Evolutionary conservation across 495 filamentous ascomycete genomes (phyloP).

Genomic region (Friedmanniomyces simplex): DNA sequence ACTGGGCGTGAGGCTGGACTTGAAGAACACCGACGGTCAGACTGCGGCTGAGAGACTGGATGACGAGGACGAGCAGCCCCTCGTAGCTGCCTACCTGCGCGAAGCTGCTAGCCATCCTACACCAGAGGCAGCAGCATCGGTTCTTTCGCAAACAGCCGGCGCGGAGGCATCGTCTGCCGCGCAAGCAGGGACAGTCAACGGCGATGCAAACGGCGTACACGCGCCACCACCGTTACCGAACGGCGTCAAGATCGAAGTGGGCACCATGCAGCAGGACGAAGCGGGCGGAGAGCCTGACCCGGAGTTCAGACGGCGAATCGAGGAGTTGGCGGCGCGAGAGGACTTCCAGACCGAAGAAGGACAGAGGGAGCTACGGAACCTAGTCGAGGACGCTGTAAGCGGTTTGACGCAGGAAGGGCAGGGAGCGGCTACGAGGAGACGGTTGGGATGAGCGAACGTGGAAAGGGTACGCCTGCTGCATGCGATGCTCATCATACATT

Average conservation of each 20-base stretch:
- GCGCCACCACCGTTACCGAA: conserved; percentile 31
- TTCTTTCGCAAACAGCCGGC: not conserved
- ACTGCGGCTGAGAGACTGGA: conserved; percentile 36
- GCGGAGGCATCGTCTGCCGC: not conserved
- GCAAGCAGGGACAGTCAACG: not conserved
- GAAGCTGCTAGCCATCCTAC: not conserved
- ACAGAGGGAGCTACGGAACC: conserved; percentile 30
- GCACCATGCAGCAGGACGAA: conserved; percentile 27
- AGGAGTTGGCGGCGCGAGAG: conserved; percentile 34
- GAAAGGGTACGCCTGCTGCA: not conserved
- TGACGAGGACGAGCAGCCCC: conserved; percentile 34
- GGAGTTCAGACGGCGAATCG: conserved; percentile 35
- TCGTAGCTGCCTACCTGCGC: conserved; percentile 24
- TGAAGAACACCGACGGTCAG: conserved; percentile 28
- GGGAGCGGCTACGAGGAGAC: not conserved
- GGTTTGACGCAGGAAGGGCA: conserved; percentile 20
- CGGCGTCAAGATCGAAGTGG: conserved; percentile 29
- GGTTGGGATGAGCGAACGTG: conserved; percentile 5
- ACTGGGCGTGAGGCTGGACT: conserved; percentile 51
- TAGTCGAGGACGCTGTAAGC: conserved; percentile 34
- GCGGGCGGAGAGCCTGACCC: conserved; percentile 32
- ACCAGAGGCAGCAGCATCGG: conserved; percentile 2
- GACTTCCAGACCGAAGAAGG: conserved; percentile 36
- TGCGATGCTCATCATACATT: not conserved
- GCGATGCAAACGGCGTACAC: conserved; percentile 12